These are phyloP conservation scores for Xylariales sp. DNA, from an alignment of 2,329 filamentous ascomycete species.

Conservation along the genomic window DNA sequence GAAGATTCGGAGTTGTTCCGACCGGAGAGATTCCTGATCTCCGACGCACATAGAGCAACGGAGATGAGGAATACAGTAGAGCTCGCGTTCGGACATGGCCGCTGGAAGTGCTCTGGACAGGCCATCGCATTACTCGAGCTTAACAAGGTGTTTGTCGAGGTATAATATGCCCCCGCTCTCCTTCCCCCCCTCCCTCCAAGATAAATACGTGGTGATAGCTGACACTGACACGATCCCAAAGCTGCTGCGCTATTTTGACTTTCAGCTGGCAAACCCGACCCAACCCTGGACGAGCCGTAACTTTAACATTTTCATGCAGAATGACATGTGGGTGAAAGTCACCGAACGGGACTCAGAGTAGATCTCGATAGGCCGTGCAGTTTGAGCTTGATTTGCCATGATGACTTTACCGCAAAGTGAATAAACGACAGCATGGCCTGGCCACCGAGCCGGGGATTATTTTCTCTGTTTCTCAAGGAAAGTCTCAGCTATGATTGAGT, in stretches of 20 bases:
- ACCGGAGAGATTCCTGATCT: slow-evolving; percentile 8
- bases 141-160: slow-evolving; percentile 28
- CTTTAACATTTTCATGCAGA: slow-evolving; percentile 4
- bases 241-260: slow-evolving; percentile 5
- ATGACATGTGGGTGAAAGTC: slow-evolving; percentile 6
- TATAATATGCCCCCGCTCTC: neutral
- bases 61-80: slow-evolving; percentile 26
- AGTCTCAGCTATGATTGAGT: too few species aligned
- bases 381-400: too few species aligned
- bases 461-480: too few species aligned
- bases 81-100: slow-evolving; percentile 31
- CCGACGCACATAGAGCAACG: slow-evolving; percentile 17
- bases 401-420: too few species aligned
- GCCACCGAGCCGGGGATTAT: too few species aligned
- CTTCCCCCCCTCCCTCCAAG: too few species aligned
- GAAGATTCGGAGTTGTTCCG: slow-evolving; percentile 8
- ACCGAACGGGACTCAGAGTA: too few species aligned
- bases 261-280: slow-evolving; percentile 1
- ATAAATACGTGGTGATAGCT: neutral
- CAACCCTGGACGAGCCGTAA: slow-evolving; percentile 1
- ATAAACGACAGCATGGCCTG: too few species aligned
- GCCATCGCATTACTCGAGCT: slow-evolving; percentile 34
- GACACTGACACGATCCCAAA: neutral
- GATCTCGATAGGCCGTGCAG: too few species aligned
- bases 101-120: slow-evolving; percentile 32